Percentiles rank a stretch among this genome's conserved stretches.
Evolutionary conservation across 805 yeast genomes (phyloP).

Genomic region (Candida sakaeoensis): DNA sequence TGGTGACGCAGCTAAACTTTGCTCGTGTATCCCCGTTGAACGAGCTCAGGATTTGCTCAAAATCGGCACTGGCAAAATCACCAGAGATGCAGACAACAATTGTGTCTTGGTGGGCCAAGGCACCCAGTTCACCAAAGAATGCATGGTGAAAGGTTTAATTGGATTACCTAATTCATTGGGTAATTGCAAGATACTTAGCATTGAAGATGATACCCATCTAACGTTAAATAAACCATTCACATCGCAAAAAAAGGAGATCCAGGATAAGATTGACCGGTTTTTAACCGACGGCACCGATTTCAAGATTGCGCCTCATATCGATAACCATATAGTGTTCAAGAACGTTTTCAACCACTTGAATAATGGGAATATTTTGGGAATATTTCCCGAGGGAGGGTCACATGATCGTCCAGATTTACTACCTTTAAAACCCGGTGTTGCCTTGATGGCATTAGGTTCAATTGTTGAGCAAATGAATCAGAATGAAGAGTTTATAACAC

Average conservation of each 20-base stretch:
- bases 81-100: slow-evolving; percentile 16
- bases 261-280: slow-evolving; percentile 12
- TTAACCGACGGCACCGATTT: slow-evolving; percentile 26
- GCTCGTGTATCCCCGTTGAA: slow-evolving; percentile 40
- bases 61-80: slow-evolving; percentile 27
- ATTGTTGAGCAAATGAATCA: slow-evolving; percentile 23
- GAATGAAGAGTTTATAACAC: slow-evolving; percentile 17
- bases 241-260: slow-evolving; percentile 10
- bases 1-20: slow-evolving; percentile 29
- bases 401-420: slow-evolving; percentile 41
- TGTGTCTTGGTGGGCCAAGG: slow-evolving; percentile 26
- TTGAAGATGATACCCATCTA: slow-evolving; percentile 29
- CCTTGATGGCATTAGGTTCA: slow-evolving; percentile 43
- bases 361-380: slow-evolving; percentile 31
- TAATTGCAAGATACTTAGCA: slow-evolving; percentile 25
- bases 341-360: slow-evolving; percentile 37
- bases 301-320: slow-evolving; percentile 38
- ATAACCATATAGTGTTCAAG: slow-evolving; percentile 32
- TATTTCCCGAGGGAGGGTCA: slow-evolving; percentile 44
- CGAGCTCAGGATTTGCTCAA: slow-evolving; percentile 38
- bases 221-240: slow-evolving; percentile 23
- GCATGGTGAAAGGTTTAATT: slow-evolving; percentile 32
- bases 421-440: slow-evolving; percentile 44
- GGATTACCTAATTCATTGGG: slow-evolving; percentile 37
- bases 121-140: slow-evolving; percentile 31